Conservation (phyloP, 495 filamentous ascomycete genomes). For the Penicillium coffeae region DNA sequence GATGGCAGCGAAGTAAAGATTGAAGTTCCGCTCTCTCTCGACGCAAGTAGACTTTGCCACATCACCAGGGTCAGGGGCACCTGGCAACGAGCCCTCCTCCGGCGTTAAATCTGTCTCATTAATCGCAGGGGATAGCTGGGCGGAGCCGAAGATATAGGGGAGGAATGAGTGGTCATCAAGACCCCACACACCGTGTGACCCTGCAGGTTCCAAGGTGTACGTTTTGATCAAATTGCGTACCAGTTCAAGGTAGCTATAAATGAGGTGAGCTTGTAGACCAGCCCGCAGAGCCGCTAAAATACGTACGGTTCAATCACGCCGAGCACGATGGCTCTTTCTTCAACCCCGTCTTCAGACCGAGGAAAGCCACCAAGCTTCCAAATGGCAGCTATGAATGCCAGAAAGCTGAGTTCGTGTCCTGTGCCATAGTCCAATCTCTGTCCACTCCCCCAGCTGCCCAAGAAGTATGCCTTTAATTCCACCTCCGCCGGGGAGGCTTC, state of each 20-base stretch:
- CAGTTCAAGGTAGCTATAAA: conserved; percentile 70
- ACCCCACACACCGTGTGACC: conserved; percentile 95
- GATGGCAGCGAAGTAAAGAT: conserved; percentile 98
- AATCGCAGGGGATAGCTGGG: conserved; percentile 77
- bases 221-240: conserved; percentile 79
- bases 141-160: conserved; percentile 90
- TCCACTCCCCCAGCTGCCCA: conserved; percentile 82
- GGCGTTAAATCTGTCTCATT: conserved; percentile 58
- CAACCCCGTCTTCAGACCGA: conserved; percentile 42
- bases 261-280: background rate
- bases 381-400: conserved; percentile 82
- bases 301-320: conserved; percentile 77
- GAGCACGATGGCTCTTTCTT: conserved; percentile 74
- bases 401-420: conserved; percentile 90
- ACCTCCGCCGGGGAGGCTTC: conserved; percentile 43
- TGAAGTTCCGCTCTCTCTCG: conserved; percentile 61
- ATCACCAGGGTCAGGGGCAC: conserved; percentile 65
- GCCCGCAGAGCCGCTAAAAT: background rate
- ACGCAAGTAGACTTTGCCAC: conserved; percentile 65
- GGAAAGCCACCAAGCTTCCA: conserved; percentile 87
- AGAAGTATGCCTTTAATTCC: conserved; percentile 75
- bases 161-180: conserved; percentile 98
- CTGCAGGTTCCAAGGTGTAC: conserved; percentile 94
- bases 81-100: conserved; percentile 67
- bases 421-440: conserved; percentile 94